Evolutionary conservation across 2,329 filamentous ascomycete genomes (phyloP).

Genomic region (Xylaria sp.): DNA sequence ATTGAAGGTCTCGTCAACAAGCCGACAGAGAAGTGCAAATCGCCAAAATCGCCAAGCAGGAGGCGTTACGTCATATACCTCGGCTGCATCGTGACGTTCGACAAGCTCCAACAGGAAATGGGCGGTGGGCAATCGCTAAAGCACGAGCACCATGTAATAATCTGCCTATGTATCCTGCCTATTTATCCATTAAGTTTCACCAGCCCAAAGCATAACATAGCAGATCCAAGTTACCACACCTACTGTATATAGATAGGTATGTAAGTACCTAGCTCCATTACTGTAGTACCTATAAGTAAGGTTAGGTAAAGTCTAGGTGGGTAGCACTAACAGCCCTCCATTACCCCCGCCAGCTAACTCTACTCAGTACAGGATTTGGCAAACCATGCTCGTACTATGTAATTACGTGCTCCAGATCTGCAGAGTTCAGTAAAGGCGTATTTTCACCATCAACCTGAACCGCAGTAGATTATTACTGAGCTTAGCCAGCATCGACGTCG

Average conservation of each 20-base stretch:
- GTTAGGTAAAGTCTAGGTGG: neutral
- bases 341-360: neutral
- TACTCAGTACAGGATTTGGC: neutral
- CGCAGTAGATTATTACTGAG: neutral
- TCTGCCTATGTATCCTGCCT: slow-evolving; percentile 23
- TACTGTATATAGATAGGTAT: neutral
- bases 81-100: neutral
- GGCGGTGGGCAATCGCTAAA: neutral
- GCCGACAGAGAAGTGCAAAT: neutral
- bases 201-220: neutral
- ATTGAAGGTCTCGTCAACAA: neutral
- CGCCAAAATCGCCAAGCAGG: neutral
- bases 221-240: neutral
- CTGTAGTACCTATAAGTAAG: neutral
- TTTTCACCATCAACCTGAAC: neutral
- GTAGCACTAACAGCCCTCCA: neutral
- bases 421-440: neutral
- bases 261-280: neutral
- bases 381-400: neutral
- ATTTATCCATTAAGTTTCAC: slow-evolving; percentile 25
- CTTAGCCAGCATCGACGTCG: neutral
- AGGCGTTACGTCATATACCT: slow-evolving; percentile 9
- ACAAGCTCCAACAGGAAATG: slow-evolving; percentile 9
- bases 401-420: neutral
- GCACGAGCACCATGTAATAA: neutral